Evolutionary conservation across 2,329 filamentous ascomycete species (phyloP).

Genomic region (Apiospora pterosperma): DNA sequence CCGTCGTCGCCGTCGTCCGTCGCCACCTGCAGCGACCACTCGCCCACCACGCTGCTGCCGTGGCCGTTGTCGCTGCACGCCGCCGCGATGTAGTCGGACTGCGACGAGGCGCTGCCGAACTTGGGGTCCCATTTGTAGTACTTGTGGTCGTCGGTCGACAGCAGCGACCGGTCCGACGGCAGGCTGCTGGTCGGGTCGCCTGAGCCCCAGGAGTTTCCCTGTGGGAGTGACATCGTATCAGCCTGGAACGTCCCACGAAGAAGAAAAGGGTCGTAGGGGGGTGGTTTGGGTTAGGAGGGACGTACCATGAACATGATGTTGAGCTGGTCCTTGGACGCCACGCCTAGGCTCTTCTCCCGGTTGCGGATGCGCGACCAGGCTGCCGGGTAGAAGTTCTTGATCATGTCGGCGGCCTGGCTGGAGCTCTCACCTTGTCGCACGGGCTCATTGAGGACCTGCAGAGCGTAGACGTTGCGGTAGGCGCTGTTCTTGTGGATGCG

Average conservation of each 20-base stretch:
- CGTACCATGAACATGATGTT: conserved; percentile 38
- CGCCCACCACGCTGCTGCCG: conserved; percentile 50
- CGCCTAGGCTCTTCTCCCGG: conserved; percentile 35
- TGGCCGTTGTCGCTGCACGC: conserved; percentile 41
- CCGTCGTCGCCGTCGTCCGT: conserved; percentile 30
- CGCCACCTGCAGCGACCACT: conserved; percentile 54
- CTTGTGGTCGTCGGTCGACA: conserved; percentile 26
- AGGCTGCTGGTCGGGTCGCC: conserved; percentile 42
- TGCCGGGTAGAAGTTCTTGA: conserved; percentile 41
- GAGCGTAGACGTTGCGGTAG: conserved; percentile 47
- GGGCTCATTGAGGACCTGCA: conserved; percentile 51
- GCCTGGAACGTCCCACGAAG: conserved; percentile 7
- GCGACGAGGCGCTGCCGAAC: conserved; percentile 30
- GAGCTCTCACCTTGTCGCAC: conserved; percentile 22
- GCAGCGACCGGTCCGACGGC: conserved; percentile 29
- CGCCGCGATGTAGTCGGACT: conserved; percentile 38
- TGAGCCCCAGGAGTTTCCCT: conserved; percentile 41
- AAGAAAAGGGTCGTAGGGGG: not conserved
- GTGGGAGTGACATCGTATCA: no score
- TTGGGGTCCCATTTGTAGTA: conserved; percentile 41
- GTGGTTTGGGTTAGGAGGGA: not conserved
- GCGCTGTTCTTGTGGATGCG: conserved; percentile 38
- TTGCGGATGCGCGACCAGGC: conserved; percentile 41
- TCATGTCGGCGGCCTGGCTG: conserved; percentile 28
- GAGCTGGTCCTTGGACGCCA: conserved; percentile 35